These are phyloP conservation scores for Cicer pinnatifidum DNA, from an alignment of 306 rosid genomes.

Conservation along the genomic window DNA sequence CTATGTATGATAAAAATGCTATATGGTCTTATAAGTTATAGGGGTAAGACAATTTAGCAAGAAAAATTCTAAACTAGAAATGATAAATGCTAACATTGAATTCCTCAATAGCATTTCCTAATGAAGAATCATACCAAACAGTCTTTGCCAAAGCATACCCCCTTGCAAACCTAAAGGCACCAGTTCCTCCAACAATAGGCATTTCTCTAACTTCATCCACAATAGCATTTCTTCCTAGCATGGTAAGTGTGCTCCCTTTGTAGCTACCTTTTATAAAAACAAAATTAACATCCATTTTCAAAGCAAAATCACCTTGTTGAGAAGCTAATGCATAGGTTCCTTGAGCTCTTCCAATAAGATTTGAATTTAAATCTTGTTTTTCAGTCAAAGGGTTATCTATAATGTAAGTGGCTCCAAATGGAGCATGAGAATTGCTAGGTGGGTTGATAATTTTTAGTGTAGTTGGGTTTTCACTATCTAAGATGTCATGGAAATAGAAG, in stretches of 20 bases:
- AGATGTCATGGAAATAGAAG: slow-evolving; percentile 58
- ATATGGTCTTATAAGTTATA: too few relatives aligned
- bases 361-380: slow-evolving; percentile 43
- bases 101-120: slow-evolving; percentile 48
- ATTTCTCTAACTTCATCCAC: slow-evolving; percentile 43
- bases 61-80: background rate
- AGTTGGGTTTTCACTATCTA: slow-evolving; percentile 11
- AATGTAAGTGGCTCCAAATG: slow-evolving; percentile 42
- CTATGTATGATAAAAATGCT: too few relatives aligned
- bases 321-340: slow-evolving; percentile 54
- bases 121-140: background rate
- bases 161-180: slow-evolving; percentile 46
- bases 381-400: slow-evolving; percentile 47
- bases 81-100: slow-evolving; percentile 44
- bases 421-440: slow-evolving; percentile 16
- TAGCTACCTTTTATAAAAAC: slow-evolving; percentile 43
- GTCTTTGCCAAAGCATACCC: slow-evolving; percentile 52
- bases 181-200: slow-evolving; percentile 53
- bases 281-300: slow-evolving; percentile 48
- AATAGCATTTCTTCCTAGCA: slow-evolving; percentile 48
- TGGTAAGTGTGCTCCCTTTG: slow-evolving; percentile 47
- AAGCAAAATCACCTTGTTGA: slow-evolving; percentile 39
- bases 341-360: slow-evolving; percentile 51
- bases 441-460: slow-evolving; percentile 22
- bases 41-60: too few relatives aligned